These are phyloP conservation scores for Sugiyamaella japonica DNA, from an alignment of 1,139 yeast genomes.

Conservation along the genomic window DNA sequence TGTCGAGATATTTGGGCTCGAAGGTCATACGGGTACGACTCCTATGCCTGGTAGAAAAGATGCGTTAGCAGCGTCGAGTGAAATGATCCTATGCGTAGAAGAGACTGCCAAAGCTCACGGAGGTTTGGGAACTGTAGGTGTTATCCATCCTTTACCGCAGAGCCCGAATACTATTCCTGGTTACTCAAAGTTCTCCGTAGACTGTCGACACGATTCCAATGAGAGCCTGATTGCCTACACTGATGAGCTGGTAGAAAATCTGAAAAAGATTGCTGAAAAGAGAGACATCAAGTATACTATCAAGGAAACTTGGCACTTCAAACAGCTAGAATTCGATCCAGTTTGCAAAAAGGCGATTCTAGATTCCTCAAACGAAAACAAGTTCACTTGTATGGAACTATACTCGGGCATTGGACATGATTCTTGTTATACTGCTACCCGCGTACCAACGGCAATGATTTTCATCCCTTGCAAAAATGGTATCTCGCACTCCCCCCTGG, in stretches of 20 bases:
- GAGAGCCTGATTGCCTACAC: slow-evolving; percentile 46
- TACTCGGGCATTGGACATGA: slow-evolving; percentile 77
- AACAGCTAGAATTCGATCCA: slow-evolving; percentile 58
- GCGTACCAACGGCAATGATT: slow-evolving; percentile 71
- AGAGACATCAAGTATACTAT: slow-evolving; percentile 47
- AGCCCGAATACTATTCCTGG: slow-evolving; percentile 70
- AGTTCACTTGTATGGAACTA: slow-evolving; percentile 50
- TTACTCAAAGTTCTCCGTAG: slow-evolving; percentile 53
- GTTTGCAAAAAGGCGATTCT: slow-evolving; percentile 53
- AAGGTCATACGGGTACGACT: slow-evolving; percentile 75
- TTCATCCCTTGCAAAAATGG: slow-evolving; percentile 72
- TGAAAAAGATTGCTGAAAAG: slow-evolving; percentile 43
- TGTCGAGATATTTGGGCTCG: slow-evolving; percentile 56
- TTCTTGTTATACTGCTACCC: slow-evolving; percentile 56
- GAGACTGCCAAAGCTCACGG: slow-evolving; percentile 53
- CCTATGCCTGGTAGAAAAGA: slow-evolving; percentile 65
- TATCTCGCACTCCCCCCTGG: slow-evolving; percentile 67
- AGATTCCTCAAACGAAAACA: slow-evolving; percentile 52
- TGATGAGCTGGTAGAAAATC: slow-evolving; percentile 44
- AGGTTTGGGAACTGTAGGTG: slow-evolving; percentile 63
- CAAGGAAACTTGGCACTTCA: slow-evolving; percentile 46
- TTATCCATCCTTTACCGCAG: slow-evolving; percentile 55
- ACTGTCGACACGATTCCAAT: slow-evolving; percentile 53
- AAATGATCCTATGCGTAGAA: slow-evolving; percentile 56
- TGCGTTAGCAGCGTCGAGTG: slow-evolving; percentile 58